A percentile compares a stretch with the other conserved stretches of the same genome.
These are phyloP conservation scores for Scleroderma bovista DNA, from an alignment of 768 basidiomycete species.

Conservation along the genomic window DNA sequence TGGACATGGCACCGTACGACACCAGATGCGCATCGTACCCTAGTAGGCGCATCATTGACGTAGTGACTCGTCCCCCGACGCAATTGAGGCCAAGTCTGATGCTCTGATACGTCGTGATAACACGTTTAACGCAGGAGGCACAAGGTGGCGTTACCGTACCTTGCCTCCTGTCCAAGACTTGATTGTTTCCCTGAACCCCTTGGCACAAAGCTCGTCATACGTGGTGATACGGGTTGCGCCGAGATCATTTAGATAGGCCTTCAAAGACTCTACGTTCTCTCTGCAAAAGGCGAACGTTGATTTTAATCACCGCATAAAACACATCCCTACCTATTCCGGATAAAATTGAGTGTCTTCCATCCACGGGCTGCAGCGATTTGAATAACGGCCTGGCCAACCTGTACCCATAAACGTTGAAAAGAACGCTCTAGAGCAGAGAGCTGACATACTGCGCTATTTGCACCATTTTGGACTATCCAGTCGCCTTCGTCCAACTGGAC, in stretches of 20 bases:
- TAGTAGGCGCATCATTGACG: slow-evolving; percentile 61
- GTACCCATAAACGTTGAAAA: slow-evolving; percentile 4
- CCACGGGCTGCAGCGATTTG: slow-evolving; percentile 74
- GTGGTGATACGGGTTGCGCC: slow-evolving; percentile 77
- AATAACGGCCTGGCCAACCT: slow-evolving; percentile 84
- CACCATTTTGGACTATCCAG: slow-evolving; percentile 84
- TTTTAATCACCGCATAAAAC: background rate
- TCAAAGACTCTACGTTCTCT: slow-evolving; percentile 47
- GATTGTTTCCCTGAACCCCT: slow-evolving; percentile 45
- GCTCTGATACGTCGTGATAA: slow-evolving; percentile 18
- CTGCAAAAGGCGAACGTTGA: slow-evolving; percentile 27
- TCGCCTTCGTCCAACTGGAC: slow-evolving; percentile 59
- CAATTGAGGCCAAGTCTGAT: slow-evolving; percentile 51
- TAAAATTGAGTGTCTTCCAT: slow-evolving; percentile 75
- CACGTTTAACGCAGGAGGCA: slow-evolving; percentile 7
- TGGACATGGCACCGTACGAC: slow-evolving; percentile 90
- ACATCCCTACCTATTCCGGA: slow-evolving; percentile 58
- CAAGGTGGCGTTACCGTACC: slow-evolving; percentile 29
- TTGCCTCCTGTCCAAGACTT: slow-evolving; percentile 62
- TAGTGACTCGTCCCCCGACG: slow-evolving; percentile 62
- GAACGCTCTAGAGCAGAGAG: background rate
- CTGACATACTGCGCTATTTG: slow-evolving; percentile 68
- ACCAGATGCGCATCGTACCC: slow-evolving; percentile 68
- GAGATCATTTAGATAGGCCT: slow-evolving; percentile 45
- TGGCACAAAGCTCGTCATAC: slow-evolving; percentile 67